Base-by-base conservation (phyloP, 2,329 filamentous ascomycete genomes). In the Pyrenophora seminiperda region DNA sequence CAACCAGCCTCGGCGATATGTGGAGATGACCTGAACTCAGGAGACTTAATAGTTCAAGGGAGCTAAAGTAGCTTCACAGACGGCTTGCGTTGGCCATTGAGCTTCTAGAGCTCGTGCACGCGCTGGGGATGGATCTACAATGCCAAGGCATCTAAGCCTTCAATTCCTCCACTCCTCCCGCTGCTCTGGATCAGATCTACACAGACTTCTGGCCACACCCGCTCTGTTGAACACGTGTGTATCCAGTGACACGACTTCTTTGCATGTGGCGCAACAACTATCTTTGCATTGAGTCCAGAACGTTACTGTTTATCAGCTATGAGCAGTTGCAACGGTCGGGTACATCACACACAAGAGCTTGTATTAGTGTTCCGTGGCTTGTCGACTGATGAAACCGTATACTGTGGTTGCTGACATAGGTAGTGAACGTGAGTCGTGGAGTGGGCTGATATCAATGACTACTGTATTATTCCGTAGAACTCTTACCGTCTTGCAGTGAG, bases 71-170 rank as follows among this genome's bases (percentile, higher is more conserved):
- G 17, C 33, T 37, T 37, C 33, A 20, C 18, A 37, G 34, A 20
- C 14, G 18, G 17, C 34, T 22, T 37, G 11, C 34, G 9, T 14
- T 20, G 18, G 34, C 10, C 19, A 37, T 22, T 37, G 34, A 37
- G 34, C 18, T 20, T 37, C 18, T 37, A 19, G 17, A 17, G n/a
- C n/a, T n/a, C n/a, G n/a, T n/a, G n/a, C n/a, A n/a, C n/a, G n/a
- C n/a, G n/a, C n/a, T n/a, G n/a, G n/a, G n/a, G n/a, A n/a, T n/a
- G n/a, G n/a, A n/a, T n/a, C n/a, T n/a, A n/a, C n/a, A n/a, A n/a
- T 37, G 18, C 17, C 34, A 37, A 37, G 34, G 10, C 34, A 37
- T 37, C 34, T 37, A 37, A 37, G 34, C 34, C 34, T 37, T 37
- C 18, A 6, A 19, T 37, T 37, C 22, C 18, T 37, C 18, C 34